These are phyloP conservation scores for Zasmidium citrigriseum DNA, from an alignment of 2,329 filamentous ascomycete genomes.

Conservation along the genomic window DNA sequence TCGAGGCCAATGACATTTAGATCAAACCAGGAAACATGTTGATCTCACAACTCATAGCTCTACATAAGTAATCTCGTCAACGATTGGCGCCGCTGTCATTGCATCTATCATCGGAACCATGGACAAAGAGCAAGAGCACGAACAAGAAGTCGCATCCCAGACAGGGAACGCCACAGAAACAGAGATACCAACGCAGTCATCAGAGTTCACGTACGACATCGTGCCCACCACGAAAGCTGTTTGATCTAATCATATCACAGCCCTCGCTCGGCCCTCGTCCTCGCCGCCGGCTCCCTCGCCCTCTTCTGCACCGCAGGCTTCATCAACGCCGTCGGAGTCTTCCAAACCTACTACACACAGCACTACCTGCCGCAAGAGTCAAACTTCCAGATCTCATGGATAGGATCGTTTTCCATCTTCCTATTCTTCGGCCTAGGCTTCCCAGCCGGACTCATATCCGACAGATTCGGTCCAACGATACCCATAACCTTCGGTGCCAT, in stretches of 20 bases:
- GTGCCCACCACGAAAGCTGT: not conserved
- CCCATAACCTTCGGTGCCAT: conserved; percentile 26
- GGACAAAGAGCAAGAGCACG: not conserved
- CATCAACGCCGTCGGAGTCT: conserved; percentile 30
- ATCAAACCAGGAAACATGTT: no score
- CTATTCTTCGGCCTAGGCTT: conserved; percentile 29
- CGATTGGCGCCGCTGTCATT: not conserved
- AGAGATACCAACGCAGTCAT: not conserved
- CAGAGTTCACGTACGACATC: not conserved
- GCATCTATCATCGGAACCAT: not conserved
- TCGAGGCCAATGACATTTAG: not conserved
- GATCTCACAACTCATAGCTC: no score
- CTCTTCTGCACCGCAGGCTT: conserved; percentile 36
- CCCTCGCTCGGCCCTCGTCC: conserved; percentile 31
- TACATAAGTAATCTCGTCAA: no score
- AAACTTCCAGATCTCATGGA: conserved; percentile 33
- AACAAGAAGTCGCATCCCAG: not conserved
- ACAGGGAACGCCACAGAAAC: not conserved
- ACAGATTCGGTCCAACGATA: conserved; percentile 28
- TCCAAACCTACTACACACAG: conserved; percentile 27
- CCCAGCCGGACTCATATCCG: conserved; percentile 30
- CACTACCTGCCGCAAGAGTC: conserved; percentile 21
- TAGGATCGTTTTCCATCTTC: conserved; percentile 31
- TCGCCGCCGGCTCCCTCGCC: conserved; percentile 45
- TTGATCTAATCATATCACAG: not conserved